These are phyloP conservation scores for Cladorrhinum samala DNA, from an alignment of 495 filamentous ascomycete genomes.

Conservation along the genomic window DNA sequence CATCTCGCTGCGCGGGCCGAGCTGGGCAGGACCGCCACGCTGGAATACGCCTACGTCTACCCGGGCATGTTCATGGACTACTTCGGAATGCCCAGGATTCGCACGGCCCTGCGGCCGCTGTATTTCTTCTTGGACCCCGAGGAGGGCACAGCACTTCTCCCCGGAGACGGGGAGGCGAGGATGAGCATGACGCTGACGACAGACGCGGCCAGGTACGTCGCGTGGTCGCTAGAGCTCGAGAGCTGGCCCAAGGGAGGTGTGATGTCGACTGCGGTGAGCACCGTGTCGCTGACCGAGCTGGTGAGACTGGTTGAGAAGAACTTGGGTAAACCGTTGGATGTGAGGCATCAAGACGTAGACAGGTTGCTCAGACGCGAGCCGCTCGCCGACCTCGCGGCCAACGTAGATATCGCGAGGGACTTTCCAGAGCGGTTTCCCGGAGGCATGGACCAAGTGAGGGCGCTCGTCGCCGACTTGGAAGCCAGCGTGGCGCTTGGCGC, in stretches of 20 bases:
- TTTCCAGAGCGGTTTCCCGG: conserved; percentile 9
- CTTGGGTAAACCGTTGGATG: background rate
- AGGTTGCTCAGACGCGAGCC: conserved; percentile 1
- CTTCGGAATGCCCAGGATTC: conserved; percentile 6
- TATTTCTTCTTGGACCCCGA: conserved; percentile 9
- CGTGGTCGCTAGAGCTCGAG: conserved; percentile 4
- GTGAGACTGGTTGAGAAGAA: background rate
- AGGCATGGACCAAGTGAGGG: conserved; percentile 7
- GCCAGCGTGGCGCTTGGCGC: conserved; percentile 5
- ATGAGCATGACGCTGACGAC: conserved; percentile 15
- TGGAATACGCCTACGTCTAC: conserved; percentile 12
- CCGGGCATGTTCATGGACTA: conserved; percentile 14
- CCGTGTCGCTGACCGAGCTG: background rate
- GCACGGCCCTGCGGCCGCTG: conserved; percentile 5
- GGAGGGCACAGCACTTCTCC: conserved; percentile 1
- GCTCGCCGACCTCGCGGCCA: conserved; percentile 3
- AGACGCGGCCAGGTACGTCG: conserved; percentile 10
- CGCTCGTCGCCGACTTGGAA: conserved; percentile 6
- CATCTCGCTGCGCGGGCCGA: conserved; percentile 5
- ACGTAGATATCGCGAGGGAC: conserved; percentile 3
- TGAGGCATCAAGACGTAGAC: conserved; percentile 1
- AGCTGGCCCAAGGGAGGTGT: background rate
- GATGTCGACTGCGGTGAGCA: conserved; percentile 3
- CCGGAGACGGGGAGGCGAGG: conserved; percentile 4
- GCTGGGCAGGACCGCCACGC: conserved; percentile 6